Base-by-base conservation (phyloP, 176 grass and related monocot species). In the Bolboschoenus planiculmis region DNA sequence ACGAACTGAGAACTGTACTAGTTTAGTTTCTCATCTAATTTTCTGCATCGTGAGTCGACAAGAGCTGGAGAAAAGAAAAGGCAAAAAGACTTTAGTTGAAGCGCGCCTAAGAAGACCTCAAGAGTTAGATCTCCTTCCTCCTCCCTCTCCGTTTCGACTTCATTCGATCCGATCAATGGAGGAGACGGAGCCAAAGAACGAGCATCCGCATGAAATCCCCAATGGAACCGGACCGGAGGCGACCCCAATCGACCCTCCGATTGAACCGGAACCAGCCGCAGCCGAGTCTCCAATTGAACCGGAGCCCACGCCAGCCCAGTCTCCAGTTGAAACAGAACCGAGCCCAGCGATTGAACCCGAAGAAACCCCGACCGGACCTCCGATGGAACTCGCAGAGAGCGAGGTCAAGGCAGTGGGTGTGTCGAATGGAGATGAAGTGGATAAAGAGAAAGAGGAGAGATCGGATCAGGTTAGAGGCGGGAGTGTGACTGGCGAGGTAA, bases 381-480 rank as follows among this genome's bases (percentile, higher is more conserved):
- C 4, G 29, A 56, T 40, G 2, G 80, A 83, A 65, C 10, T 20
- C 78, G 53, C 26, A 4, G 84, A 87, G 53, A 80, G 78, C n/a
- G 60, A 59, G 63, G 53, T 75, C 9, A 27, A 78, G 78, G 63
- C 50, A 10, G 85, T 39, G 29, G 33, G 58, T 61, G 53, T 10
- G 33, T 36, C 78, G 1, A 10, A 46, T 58, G 75, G 40, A 78
- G 66, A 26, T 82, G 87, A 34, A 77, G 83, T 55, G 5, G 57
- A 37, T 70, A 81, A 83, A 16, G 91, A 88, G 83, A 82, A 88
- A 37, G 89, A 83, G 20, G 88, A 85, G 83, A 63, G 84, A 86
- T 86, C 85, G 46, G 87, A 91, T 51, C 85, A 84, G 21, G 85
- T 85, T 20, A 87, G 82, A 50, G 54, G 70, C 37, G 88, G 85